Evolutionary conservation across 2,329 filamentous ascomycete species (phyloP), one percentile per base, ranked within the genome.

Genomic region (Nigrospora oryzae): DNA sequence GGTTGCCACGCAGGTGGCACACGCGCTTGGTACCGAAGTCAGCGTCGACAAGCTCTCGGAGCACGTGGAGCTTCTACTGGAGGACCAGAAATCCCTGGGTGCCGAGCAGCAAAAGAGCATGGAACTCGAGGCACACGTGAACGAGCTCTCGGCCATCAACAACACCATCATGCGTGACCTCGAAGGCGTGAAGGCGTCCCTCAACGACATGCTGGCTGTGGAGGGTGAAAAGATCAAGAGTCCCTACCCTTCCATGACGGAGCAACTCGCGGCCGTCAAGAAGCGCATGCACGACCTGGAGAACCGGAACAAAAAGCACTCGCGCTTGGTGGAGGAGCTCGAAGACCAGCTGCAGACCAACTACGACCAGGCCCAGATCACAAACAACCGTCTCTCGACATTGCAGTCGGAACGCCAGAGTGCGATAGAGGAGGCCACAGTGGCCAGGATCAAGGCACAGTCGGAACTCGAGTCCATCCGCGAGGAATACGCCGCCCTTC

Each of bases 341-440:
- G 93, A 98, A 65, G 91, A 97, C 56, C 93, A 98, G 64, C 81
- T 98, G 44, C 90, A 91, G 60, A 88, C 78, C 61, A 96, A 93
- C 67, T 98, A 89, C 65, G 93, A 98, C 59, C 87, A 95, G 62
- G 89, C 91, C 48, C 88, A 96, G 59, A 73, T 81, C 48, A 83
- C 84, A 12, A 89, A 80, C 63, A 95, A 95, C 67, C 83, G 91
- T 44, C 70, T 97, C 43, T 96, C 90, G 43, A 83, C 86, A 40
- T 73, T 91, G 40, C 84, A 89, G 59, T 79, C 80, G 15, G 86
- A 90, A 64, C 83, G 84, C 40, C 79, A 83, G 49, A 73, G 75
- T 43, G 83, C 90, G 56, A 67, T 95, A 34, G 87, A 95, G 50
- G 89, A 96, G 53, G 84, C 84, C 11, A 84, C 84, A 51, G 68